A percentile compares a stretch with the other conserved stretches of the same genome.
Conservation (phyloP, 2,329 filamentous ascomycete genomes). For the Sordariomycetes sp. region DNA sequence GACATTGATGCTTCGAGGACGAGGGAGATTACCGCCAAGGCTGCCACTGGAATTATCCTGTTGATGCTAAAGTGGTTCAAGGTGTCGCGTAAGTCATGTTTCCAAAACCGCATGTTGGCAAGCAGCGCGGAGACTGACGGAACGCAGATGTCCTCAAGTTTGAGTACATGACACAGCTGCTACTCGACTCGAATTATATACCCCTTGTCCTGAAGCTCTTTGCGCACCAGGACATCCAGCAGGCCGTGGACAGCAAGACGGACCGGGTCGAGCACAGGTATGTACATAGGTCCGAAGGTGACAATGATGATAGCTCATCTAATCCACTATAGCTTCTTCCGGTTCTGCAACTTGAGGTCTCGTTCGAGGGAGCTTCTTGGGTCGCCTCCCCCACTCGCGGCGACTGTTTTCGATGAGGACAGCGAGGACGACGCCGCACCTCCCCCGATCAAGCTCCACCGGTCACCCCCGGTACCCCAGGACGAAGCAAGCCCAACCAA, state of each 20-base stretch:
- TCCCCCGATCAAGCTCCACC: constrained; percentile 60
- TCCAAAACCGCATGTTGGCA: not conserved
- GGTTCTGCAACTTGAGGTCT: constrained; percentile 68
- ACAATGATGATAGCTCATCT: not conserved
- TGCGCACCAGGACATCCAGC: constrained; percentile 86
- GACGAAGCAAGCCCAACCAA: not conserved
- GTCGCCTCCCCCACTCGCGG: constrained; percentile 3
- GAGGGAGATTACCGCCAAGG: constrained; percentile 82
- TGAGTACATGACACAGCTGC: constrained; percentile 84
- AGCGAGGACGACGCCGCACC: constrained; percentile 70
- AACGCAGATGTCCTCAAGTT: constrained; percentile 76
- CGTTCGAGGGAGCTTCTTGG: constrained; percentile 8
- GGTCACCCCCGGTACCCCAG: constrained; percentile 26
- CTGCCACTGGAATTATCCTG: constrained; percentile 77
- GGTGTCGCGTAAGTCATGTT: constrained; percentile 61
- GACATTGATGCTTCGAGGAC: constrained; percentile 72
- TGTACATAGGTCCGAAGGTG: constrained; percentile 9
- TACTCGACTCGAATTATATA: constrained; percentile 91
- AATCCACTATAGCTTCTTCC: constrained; percentile 57
- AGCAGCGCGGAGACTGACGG: not conserved
- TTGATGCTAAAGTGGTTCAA: constrained; percentile 95
- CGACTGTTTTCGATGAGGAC: constrained; percentile 21
- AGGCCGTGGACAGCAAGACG: constrained; percentile 72
- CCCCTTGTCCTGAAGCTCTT: constrained; percentile 87
- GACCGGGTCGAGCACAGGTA: constrained; percentile 74